phyloP scores from a whole-genome alignment of 352 stramenopile species.

The Pythium guiyangense region DNA sequence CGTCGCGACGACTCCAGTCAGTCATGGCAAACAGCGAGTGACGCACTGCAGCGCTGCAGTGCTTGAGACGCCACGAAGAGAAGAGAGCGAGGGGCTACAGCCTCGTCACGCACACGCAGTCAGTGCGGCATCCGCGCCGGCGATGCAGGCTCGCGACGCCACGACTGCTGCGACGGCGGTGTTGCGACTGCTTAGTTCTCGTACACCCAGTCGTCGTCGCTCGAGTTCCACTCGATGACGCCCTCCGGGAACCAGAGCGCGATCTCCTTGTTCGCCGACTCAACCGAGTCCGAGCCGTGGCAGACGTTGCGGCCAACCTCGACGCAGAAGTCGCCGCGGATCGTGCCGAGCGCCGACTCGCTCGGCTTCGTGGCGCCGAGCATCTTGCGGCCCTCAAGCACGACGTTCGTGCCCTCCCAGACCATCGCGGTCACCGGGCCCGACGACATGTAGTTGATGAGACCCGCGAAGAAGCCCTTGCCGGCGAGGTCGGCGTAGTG shows the following conservation, averaged over 20 bases:
- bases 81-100: too few relatives aligned
- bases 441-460: constrained; percentile 90
- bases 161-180: neutral
- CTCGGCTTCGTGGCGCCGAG: constrained; percentile 94
- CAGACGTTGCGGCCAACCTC: constrained; percentile 90
- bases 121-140: too few relatives aligned
- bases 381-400: constrained; percentile 94
- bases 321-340: constrained; percentile 94
- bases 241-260: constrained; percentile 86
- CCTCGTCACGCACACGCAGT: too few relatives aligned
- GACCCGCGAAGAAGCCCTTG: constrained; percentile 90
- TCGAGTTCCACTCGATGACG: constrained; percentile 76
- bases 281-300: constrained; percentile 90
- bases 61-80: too few relatives aligned
- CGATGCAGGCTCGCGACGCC: neutral
- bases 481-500: constrained; percentile 93
- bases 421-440: constrained; percentile 96
- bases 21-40: too few relatives aligned
- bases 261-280: constrained; percentile 92
- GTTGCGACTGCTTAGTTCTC: constrained; percentile 90
- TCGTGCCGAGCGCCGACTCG: constrained; percentile 88
- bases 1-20: too few relatives aligned
- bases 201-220: constrained; percentile 95
- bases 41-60: too few relatives aligned
- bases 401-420: constrained; percentile 92